Evolutionary conservation across 805 yeast species (phyloP), one percentile per base, ranked within the genome.

Genomic region (Danielozyma ontarioensis): DNA sequence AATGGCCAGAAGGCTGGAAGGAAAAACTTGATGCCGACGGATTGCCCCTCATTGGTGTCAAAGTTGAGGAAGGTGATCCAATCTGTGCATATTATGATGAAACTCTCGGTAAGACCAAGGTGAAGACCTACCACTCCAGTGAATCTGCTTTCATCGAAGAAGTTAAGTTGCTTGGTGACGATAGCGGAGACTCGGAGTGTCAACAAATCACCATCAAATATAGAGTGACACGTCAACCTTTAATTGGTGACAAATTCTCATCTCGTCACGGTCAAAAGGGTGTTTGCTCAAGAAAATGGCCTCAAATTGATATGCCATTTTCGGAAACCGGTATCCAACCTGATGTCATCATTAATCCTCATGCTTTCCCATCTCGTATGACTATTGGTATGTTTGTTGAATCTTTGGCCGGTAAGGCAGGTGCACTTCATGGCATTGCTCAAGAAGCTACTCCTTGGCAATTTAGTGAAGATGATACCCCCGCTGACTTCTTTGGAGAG

Each of bases 321-420:
- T 76, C 87, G 45, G 98, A 93, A 65, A 70, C 85, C 22, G 98
- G 98, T 51, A 90, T 93, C 41, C 96, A 85, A 59, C 98, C 98
- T 2, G 98, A 93, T 64, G 83, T 93, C 48, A 93, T 93, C 55
- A 93, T 93, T 55, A 93, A 93, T 59, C 98, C 98, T 3, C 98
- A 90, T 60, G 98, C 97, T 46, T 93, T 90, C 90, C 98, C 98
- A 49, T 90, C 97, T 31, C 93, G 98, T 72, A 93, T 93, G 98
- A 93, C 98, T 10, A 90, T 93, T 62, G 98, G 98, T 70, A 93
- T 93, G 97, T 93, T 93, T 64, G 97, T 93, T 31, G 98, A 93
- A 64, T 83, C 95, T 34, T 64, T 93, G 36, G 97, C 98, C n/a
- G 98, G 98, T 55, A 93, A 93, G 62, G 93, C 97, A 4, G 98